Percentiles rank a stretch among this genome's conserved stretches.
Evolutionary conservation across 768 basidiomycete species (phyloP).

Genomic region (Phanerochaete carnosa): DNA sequence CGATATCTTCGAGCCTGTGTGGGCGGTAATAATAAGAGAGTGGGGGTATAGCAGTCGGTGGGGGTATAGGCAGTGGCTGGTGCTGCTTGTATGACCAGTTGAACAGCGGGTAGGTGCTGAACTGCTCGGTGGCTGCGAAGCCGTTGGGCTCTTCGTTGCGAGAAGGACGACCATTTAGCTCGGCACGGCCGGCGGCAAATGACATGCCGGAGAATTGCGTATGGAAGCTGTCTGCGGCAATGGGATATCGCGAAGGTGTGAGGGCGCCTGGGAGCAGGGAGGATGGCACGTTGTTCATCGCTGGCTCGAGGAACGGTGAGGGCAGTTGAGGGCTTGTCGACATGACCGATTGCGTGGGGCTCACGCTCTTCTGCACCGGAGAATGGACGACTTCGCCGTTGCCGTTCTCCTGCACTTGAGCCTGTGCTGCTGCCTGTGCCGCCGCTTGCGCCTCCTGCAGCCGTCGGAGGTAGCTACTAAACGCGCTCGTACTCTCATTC

Average conservation of each 20-base stretch:
- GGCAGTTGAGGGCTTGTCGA: conserved; percentile 29
- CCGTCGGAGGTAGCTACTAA: conserved; percentile 66
- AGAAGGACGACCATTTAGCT: conserved; percentile 26
- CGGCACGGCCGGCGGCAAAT: conserved; percentile 31
- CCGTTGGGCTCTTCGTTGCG: conserved; percentile 43
- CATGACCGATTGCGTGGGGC: conserved; percentile 44
- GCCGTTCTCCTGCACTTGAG: conserved; percentile 36
- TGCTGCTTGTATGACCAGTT: conserved; percentile 74
- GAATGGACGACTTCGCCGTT: conserved; percentile 34
- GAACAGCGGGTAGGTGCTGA: conserved; percentile 62
- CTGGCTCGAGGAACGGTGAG: conserved; percentile 50
- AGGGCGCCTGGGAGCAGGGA: conserved; percentile 42
- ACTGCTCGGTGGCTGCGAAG: conserved; percentile 44
- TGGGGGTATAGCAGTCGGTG: conserved; percentile 47
- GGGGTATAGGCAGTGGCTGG: conserved; percentile 42
- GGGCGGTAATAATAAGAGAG: conserved; percentile 73
- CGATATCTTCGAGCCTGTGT: conserved; percentile 76
- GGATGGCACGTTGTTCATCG: conserved; percentile 30
- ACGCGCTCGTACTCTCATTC: background rate
- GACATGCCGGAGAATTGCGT: conserved; percentile 45
- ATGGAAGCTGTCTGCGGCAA: conserved; percentile 66
- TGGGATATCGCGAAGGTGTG: conserved; percentile 68
- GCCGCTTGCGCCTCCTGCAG: conserved; percentile 72
- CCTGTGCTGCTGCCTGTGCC: conserved; percentile 47
- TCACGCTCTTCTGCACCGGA: conserved; percentile 33